Evolutionary conservation across 352 stramenopile genomes (phyloP).

Genomic region (Phytophthora lateralis): DNA sequence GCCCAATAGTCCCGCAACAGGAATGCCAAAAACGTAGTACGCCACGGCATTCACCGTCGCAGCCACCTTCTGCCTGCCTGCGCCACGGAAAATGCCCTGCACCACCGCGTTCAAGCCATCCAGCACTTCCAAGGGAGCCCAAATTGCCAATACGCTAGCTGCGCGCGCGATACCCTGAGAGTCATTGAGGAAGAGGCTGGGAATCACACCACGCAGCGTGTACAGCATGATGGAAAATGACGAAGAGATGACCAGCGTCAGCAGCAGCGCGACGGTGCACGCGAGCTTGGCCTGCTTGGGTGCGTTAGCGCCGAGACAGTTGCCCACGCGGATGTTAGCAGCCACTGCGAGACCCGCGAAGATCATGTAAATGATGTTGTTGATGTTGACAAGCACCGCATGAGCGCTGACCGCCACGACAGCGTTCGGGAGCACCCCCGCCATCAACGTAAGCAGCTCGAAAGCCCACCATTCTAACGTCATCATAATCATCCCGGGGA

Average conservation of each 20-base stretch:
- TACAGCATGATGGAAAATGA: constrained; percentile 33
- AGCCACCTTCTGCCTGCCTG: constrained; percentile 60
- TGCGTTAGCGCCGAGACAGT: constrained; percentile 54
- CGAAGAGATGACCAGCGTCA: constrained; percentile 40
- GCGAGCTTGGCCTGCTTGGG: constrained; percentile 53
- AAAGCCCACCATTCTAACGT: constrained; percentile 75
- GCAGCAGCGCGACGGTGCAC: constrained; percentile 35
- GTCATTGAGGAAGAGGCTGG: constrained; percentile 51
- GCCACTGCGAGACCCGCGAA: constrained; percentile 61
- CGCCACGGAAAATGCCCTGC: constrained; percentile 73
- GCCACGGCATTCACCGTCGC: constrained; percentile 70
- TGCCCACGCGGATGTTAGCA: constrained; percentile 70
- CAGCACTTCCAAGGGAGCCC: constrained; percentile 52
- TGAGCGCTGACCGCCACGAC: constrained; percentile 64
- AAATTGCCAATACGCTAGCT: constrained; percentile 46
- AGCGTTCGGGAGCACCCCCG: constrained; percentile 52
- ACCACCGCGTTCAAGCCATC: constrained; percentile 57
- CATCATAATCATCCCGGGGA: constrained; percentile 54
- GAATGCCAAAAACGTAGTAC: constrained; percentile 81
- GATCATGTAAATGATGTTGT: constrained; percentile 67
- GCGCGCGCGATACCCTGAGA: constrained; percentile 44
- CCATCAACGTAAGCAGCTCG: constrained; percentile 62
- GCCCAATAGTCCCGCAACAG: constrained; percentile 57
- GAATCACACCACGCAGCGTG: constrained; percentile 27
- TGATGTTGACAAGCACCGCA: constrained; percentile 67